phyloP scores from a whole-genome alignment of 2,329 filamentous ascomycete genomes.

The Colletotrichum graminicola region DNA sequence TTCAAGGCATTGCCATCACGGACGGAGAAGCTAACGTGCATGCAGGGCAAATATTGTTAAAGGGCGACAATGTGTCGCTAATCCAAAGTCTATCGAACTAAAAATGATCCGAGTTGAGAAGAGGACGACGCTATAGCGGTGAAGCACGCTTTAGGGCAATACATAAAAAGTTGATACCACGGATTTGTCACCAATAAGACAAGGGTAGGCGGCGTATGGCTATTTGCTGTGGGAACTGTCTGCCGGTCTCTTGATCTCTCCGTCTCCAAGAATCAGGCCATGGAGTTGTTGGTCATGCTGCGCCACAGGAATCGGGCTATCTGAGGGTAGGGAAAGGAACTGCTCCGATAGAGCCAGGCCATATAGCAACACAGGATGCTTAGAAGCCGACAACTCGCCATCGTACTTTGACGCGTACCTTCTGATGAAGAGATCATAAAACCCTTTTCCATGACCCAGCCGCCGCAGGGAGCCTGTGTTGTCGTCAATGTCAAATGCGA shows the following conservation, averaged over 20 bases:
- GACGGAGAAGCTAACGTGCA: constrained; percentile 45
- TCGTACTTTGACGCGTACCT: constrained; percentile 69
- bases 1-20: not conserved
- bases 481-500: constrained; percentile 83
- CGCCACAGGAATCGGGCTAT: constrained; percentile 78
- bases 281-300: constrained; percentile 84
- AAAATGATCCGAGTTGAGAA: constrained; percentile 62
- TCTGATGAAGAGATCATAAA: constrained; percentile 94
- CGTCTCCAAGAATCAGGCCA: constrained; percentile 79
- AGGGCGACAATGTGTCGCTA: constrained; percentile 88
- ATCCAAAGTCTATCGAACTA: constrained; percentile 77
- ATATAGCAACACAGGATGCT: constrained; percentile 66
- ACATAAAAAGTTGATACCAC: constrained; percentile 39
- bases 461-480: constrained; percentile 71
- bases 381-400: constrained; percentile 37
- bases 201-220: constrained; percentile 61
- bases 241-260: constrained; percentile 62
- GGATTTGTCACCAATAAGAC: constrained; percentile 22
- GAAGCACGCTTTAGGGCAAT: constrained; percentile 19
- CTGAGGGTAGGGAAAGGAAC: constrained; percentile 70
- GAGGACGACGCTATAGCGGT: constrained; percentile 55
- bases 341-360: constrained; percentile 91
- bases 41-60: constrained; percentile 84
- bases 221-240: constrained; percentile 45
- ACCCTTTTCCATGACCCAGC: constrained; percentile 94